These are phyloP conservation scores for Coix lacrymajobi DNA, from an alignment of 176 grass and related monocot species.

Conservation along the genomic window DNA sequence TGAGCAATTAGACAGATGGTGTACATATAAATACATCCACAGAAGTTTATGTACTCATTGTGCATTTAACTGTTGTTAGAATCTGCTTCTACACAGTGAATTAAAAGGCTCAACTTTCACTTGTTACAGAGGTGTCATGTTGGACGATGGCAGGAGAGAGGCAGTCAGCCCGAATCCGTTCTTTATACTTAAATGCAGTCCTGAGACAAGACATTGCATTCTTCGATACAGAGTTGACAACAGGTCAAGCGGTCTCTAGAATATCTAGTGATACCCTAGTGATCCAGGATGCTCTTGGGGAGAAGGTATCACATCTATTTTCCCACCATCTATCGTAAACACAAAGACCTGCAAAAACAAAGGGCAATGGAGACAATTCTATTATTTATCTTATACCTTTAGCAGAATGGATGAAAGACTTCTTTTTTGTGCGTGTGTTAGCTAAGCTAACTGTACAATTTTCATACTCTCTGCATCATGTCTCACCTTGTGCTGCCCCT, in stretches of 20 bases:
- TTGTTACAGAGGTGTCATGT: conserved; percentile 47
- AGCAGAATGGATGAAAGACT: neutral
- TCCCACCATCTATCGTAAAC: neutral
- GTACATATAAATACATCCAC: too few relatives aligned
- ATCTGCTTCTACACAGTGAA: neutral
- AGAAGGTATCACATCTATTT: conserved; percentile 36
- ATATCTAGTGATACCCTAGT: conserved; percentile 50
- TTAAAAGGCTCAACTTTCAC: neutral
- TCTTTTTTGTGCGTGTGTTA: neutral
- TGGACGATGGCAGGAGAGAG: conserved; percentile 59
- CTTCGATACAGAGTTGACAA: conserved; percentile 63
- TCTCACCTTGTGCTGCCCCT: neutral
- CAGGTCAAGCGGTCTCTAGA: conserved; percentile 39
- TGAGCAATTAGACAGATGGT: too few relatives aligned
- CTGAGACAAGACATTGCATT: conserved; percentile 54
- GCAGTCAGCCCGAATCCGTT: conserved; percentile 47
- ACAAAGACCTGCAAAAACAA: neutral
- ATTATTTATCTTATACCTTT: neutral
- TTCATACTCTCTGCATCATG: neutral
- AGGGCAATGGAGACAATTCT: neutral
- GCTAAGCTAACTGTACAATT: neutral
- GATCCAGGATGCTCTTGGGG: conserved; percentile 52
- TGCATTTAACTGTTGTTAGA: neutral
- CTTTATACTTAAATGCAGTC: conserved; percentile 45
- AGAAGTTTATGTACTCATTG: too few relatives aligned